Base-by-base conservation (phyloP, 2,329 filamentous ascomycete genomes). In the Aspergillus eucalypticola region DNA sequence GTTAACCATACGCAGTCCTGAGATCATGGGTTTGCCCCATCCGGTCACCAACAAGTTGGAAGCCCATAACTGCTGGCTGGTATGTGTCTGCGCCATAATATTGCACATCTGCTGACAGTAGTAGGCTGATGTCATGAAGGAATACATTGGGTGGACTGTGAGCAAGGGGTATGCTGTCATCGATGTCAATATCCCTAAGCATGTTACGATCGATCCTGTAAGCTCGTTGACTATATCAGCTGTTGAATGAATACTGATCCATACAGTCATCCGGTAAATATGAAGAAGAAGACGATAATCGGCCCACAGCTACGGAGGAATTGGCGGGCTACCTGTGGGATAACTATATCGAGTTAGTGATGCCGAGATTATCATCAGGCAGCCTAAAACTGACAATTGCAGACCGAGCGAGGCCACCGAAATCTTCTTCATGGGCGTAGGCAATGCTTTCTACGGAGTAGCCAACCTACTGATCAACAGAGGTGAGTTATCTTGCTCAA, bases 311-410 rank as follows among this genome's bases (percentile, higher is more conserved):
- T 56, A 84, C 83, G 0, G 87, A 90, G 63, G 88, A 94, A 62
- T 80, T 97, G 10, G 86, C 94, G 4, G 87, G 85, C 61, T 98
- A 96, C 71, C 81, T 99, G 13, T 99, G 95, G 95, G 93, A 97
- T 68, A 99, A 99, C 72, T 97, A 97, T 71, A 87, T 99, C 19
- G 91, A 96, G 80, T 86, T 75, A 68, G 80, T 35, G 38, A 44
- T 11, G 5, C 15, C 8, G 8, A 5, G 15, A 27, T 5, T 4
- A 35, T 8, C 21, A 54, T 29, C 5, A 17, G 11, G 17, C 19
- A 21, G 7, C 19, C 35, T 7, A n/a, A 15, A 8, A 32, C 25
- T 55, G 25, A 55, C 17, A 11, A 35, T 21, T 19, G 54, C 57
- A 82, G 90, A 32, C 88, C 88, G 54, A 84, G 81, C 58, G 81